Evolutionary conservation across 805 yeast genomes (phyloP).

Genomic region (Saccharomycopsis sp.): DNA sequence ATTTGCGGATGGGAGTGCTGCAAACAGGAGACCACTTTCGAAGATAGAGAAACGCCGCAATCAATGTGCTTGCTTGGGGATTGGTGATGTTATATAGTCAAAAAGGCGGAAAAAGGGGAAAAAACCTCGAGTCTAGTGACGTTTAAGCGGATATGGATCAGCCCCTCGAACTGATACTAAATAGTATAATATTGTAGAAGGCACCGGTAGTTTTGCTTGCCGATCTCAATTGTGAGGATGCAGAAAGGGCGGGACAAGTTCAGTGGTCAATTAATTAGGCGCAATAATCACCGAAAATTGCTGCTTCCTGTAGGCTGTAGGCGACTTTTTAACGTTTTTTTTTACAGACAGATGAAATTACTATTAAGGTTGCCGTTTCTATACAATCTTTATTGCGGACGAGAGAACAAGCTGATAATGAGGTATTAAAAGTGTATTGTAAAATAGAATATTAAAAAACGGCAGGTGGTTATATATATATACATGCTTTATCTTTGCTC

Average conservation of each 20-base stretch:
- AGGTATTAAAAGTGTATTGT: too few species aligned
- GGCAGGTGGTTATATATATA: too few species aligned
- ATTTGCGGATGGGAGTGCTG: not conserved
- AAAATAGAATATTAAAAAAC: too few species aligned
- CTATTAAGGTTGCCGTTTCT: not conserved
- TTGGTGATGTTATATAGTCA: not conserved
- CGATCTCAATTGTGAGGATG: not conserved
- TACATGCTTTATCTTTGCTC: not conserved
- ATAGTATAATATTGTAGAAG: too few species aligned
- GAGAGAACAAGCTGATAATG: not conserved
- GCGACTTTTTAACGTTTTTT: not conserved
- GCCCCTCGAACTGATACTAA: too few species aligned
- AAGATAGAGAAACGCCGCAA: not conserved
- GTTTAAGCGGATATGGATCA: too few species aligned
- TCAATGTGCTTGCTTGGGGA: not conserved
- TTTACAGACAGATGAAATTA: not conserved
- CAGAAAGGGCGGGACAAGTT: not conserved
- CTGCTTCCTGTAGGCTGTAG: not conserved
- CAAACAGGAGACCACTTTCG: not conserved
- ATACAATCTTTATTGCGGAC: not conserved
- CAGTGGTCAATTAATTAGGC: not conserved
- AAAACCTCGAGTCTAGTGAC: too few species aligned
- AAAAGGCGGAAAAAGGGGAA: too few species aligned
- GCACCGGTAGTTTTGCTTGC: not conserved
- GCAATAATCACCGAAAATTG: not conserved